Evolutionary conservation across 1,139 yeast species (phyloP).

Genomic region (Saccharomyces hybrid): DNA sequence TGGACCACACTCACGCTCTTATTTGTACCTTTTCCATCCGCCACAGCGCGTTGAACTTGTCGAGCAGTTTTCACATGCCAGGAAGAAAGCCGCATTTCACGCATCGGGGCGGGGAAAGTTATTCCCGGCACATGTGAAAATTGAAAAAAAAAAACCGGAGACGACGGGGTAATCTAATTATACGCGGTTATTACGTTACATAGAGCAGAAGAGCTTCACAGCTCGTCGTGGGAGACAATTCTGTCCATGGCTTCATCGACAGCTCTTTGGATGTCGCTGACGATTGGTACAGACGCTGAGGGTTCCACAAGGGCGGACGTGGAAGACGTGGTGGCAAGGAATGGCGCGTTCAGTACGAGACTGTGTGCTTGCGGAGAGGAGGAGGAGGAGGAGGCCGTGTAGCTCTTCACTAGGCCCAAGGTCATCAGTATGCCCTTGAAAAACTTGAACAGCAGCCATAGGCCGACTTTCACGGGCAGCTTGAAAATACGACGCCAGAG

Average conservation of each 20-base stretch:
- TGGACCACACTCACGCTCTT: neutral
- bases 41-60: neutral
- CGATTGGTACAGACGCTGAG: neutral
- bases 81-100: neutral
- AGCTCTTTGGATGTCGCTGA: constrained; percentile 13
- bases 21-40: neutral
- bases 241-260: constrained; percentile 24
- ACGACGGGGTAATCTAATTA: neutral
- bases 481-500: constrained; percentile 49
- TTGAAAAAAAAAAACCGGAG: neutral
- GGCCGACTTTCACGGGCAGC: constrained; percentile 41
- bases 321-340: neutral
- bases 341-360: neutral
- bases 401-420: constrained; percentile 24
- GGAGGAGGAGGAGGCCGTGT: constrained; percentile 2
- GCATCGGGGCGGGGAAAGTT: neutral
- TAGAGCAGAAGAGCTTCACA: constrained; percentile 8
- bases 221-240: constrained; percentile 22
- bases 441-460: constrained; percentile 44
- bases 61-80: constrained; percentile 1
- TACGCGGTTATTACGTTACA: neutral
- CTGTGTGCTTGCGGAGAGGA: constrained; percentile 2
- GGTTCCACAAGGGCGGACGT: constrained; percentile 5
- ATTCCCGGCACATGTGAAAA: neutral
- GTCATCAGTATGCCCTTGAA: constrained; percentile 31